Percentiles rank a stretch among this genome's conserved stretches.
These are phyloP conservation scores for Pseudonitzschia pungens DNA, from an alignment of 108 stramenopile genomes.

Conservation along the genomic window DNA sequence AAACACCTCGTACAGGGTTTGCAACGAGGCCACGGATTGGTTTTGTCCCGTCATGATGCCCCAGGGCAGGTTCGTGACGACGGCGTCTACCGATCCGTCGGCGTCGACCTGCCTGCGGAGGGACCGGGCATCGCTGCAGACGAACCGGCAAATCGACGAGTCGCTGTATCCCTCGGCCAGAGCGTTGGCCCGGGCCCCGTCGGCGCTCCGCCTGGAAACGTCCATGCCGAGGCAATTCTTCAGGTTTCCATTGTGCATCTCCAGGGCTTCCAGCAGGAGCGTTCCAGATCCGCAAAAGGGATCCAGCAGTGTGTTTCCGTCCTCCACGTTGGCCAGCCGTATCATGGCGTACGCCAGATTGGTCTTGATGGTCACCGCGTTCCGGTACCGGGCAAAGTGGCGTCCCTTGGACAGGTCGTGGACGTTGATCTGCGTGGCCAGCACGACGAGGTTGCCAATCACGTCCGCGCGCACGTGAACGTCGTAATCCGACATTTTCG, in stretches of 20 bases:
- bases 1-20: conserved; percentile 72
- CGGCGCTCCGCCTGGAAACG: conserved; percentile 52
- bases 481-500: conserved; percentile 71
- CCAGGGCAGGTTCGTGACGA: conserved; percentile 69
- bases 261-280: conserved; percentile 73
- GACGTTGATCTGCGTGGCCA: conserved; percentile 68
- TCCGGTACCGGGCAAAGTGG: conserved; percentile 62
- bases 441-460: conserved; percentile 46
- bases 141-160: conserved; percentile 38
- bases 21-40: conserved; percentile 56
- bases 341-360: conserved; percentile 73
- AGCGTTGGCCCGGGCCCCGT: conserved; percentile 64
- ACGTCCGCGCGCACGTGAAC: conserved; percentile 59
- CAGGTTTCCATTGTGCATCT: conserved; percentile 42
- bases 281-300: conserved; percentile 85
- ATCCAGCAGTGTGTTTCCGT: conserved; percentile 61
- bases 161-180: conserved; percentile 48
- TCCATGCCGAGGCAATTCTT: conserved; percentile 57
- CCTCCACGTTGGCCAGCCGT: conserved; percentile 48
- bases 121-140: conserved; percentile 61
- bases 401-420: conserved; percentile 61
- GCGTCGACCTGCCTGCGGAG: conserved; percentile 47
- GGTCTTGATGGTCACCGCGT: conserved; percentile 72
- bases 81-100: conserved; percentile 60
- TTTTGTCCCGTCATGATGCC: conserved; percentile 69